Conservation (phyloP, 768 basidiomycete genomes). For the Termitomyces sp. region DNA sequence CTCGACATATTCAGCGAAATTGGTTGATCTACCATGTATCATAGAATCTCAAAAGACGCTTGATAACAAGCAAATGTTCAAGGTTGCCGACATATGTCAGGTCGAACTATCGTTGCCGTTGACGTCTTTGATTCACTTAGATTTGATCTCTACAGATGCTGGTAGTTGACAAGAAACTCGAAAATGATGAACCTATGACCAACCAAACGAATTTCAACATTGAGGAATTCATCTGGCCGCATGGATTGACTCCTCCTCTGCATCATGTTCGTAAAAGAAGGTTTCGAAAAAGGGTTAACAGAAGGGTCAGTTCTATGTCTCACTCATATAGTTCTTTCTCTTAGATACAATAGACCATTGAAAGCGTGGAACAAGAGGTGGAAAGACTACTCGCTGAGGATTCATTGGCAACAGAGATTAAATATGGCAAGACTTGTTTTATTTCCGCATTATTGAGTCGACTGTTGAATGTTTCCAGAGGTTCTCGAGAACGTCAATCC, state of each 20-base stretch:
- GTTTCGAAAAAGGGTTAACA: conserved; percentile 86
- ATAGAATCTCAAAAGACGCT: conserved; percentile 94
- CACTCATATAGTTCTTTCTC: background rate
- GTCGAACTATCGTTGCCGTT: conserved; percentile 31
- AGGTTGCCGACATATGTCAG: conserved; percentile 98
- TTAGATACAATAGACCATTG: conserved; percentile 61
- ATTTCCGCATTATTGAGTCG: background rate
- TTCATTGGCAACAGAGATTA: conserved; percentile 64
- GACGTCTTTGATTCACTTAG: conserved; percentile 5
- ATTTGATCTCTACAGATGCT: conserved; percentile 63
- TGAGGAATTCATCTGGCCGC: conserved; percentile 96
- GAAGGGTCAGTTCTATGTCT: conserved; percentile 46
- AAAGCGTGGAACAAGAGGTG: conserved; percentile 91
- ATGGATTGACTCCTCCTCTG: conserved; percentile 92
- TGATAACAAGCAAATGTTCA: conserved; percentile 97
- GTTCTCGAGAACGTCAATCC: conserved; percentile 88
- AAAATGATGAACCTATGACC: conserved; percentile 59
- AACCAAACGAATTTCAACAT: conserved; percentile 73
- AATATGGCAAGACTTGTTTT: conserved; percentile 52
- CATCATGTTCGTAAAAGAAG: conserved; percentile 86
- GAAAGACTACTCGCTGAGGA: conserved; percentile 83
- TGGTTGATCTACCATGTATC: conserved; percentile 93
- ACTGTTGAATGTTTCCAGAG: conserved; percentile 34
- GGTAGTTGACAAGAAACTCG: conserved; percentile 72
- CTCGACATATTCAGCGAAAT: conserved; percentile 78